phyloP scores from a whole-genome alignment of 2,329 filamentous ascomycete species.

The Rosellinia necatrix region DNA sequence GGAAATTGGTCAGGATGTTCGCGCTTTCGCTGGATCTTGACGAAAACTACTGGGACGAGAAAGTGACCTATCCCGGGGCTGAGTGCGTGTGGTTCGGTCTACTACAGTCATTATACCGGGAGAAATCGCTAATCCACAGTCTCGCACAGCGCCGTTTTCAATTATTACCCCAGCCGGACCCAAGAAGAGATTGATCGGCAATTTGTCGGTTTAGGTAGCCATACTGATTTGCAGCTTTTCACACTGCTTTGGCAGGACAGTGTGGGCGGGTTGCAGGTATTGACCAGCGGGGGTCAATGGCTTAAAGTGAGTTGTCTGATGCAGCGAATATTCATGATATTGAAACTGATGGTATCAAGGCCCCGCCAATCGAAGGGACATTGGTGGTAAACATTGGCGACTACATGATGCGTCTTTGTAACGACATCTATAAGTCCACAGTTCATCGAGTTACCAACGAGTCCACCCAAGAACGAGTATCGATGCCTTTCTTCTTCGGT shows the following conservation, averaged over 20 bases:
- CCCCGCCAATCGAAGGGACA: slow-evolving; percentile 50
- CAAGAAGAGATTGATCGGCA: slow-evolving; percentile 31
- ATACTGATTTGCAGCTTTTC: slow-evolving; percentile 59
- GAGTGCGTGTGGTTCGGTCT: slow-evolving; percentile 34
- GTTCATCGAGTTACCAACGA: slow-evolving; percentile 56
- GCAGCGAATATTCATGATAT: not conserved
- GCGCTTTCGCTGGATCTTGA: slow-evolving; percentile 58
- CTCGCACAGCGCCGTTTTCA: slow-evolving; percentile 41
- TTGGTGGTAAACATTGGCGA: slow-evolving; percentile 59
- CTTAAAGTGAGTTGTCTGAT: slow-evolving; percentile 41
- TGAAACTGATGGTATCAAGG: slow-evolving; percentile 30
- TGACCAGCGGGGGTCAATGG: slow-evolving; percentile 50
- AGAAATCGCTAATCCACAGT: not conserved
- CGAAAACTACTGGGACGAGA: slow-evolving; percentile 59
- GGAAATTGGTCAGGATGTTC: slow-evolving; percentile 56
- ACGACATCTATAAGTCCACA: slow-evolving; percentile 55
- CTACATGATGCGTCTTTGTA: slow-evolving; percentile 55
- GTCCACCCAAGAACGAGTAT: slow-evolving; percentile 49
- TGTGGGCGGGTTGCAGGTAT: slow-evolving; percentile 48
- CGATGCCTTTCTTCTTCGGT: slow-evolving; percentile 63
- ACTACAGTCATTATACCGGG: not conserved
- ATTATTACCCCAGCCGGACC: slow-evolving; percentile 46
- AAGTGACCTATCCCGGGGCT: slow-evolving; percentile 56
- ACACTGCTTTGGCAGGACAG: slow-evolving; percentile 55
- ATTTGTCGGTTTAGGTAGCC: slow-evolving; percentile 52